Evolutionary conservation across 495 filamentous ascomycete species (phyloP), one percentile per base, ranked within the genome.

Genomic region (Niebla homalea): DNA sequence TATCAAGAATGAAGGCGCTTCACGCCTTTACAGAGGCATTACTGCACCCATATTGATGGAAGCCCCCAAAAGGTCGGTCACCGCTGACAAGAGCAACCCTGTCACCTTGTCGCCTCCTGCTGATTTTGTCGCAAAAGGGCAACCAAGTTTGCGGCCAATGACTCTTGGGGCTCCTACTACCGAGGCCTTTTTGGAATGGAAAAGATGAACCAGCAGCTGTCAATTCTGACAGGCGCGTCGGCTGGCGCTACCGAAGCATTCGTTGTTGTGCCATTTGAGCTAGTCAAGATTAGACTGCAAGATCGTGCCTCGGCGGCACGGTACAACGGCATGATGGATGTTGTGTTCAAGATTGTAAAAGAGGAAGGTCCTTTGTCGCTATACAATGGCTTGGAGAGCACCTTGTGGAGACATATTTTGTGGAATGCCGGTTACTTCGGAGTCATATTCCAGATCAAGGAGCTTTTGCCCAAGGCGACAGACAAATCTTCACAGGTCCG

Each of bases 391-490:
- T 79, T 98, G 36, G 92, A 98, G 68, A 87, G 83, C 36, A 98
- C 92, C 22, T 70, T 96, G 64, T 98, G 92, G 92, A 84, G 92
- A 55, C 92, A 98, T 69, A 79, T 96, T 48, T 75, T 96, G 50
- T 98, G 92, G 92, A 98, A 98, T 66, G 76, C 85, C 7, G 92
- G 92, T 41, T 98, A 98, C 74, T 98, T 98, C 65, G 92, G 92
- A 59, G 89, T 87, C 69, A 98, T 98, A 68, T 89, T 88, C 77
- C 92, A 98, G 69, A 85, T 95, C 49, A 85, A 87, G 59, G 74
- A 77, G 41, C 70, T 94, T 57, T 63, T 98, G 20, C 92, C 92
- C 36, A 76, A 79, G 61, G 73, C 78, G 4, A 77, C 83, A 49
- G 84, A 82, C 66, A 95, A 95, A 76, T 70, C 68, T 47, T 74